These are phyloP conservation scores for Pugionium cornutum DNA, from an alignment of 345 rosid species.

Conservation along the genomic window DNA sequence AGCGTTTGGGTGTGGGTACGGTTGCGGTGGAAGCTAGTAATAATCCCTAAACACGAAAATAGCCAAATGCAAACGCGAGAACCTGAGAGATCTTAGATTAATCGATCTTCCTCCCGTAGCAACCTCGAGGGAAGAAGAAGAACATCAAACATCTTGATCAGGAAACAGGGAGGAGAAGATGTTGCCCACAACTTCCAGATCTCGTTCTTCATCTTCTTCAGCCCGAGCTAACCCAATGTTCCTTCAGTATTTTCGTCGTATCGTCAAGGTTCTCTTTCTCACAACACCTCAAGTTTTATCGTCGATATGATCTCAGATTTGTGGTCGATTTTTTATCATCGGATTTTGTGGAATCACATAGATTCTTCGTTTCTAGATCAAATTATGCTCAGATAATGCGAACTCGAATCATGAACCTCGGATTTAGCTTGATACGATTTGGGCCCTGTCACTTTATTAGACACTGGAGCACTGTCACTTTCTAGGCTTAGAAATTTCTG, in stretches of 20 bases:
- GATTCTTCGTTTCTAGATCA: slow-evolving; percentile 29
- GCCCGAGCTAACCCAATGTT: slow-evolving; percentile 68
- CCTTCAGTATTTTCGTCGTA: slow-evolving; percentile 92
- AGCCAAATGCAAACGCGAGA: slow-evolving; percentile 24
- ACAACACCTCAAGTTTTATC: not conserved
- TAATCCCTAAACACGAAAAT: slow-evolving; percentile 34
- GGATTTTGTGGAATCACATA: not conserved
- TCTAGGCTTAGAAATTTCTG: slow-evolving; percentile 17
- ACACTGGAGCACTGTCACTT: slow-evolving; percentile 2
- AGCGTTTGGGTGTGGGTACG: slow-evolving; percentile 19
- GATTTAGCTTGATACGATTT: slow-evolving; percentile 25
- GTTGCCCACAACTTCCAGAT: slow-evolving; percentile 82
- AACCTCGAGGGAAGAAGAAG: slow-evolving; percentile 24
- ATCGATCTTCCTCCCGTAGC: slow-evolving; percentile 31
- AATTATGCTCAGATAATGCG: not conserved
- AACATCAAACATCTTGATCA: slow-evolving; percentile 19
- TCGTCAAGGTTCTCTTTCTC: slow-evolving; percentile 71
- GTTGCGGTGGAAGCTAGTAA: slow-evolving; percentile 4
- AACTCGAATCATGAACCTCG: slow-evolving; percentile 3
- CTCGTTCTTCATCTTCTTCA: slow-evolving; percentile 71
- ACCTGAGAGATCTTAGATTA: slow-evolving; percentile 46
- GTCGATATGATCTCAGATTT: slow-evolving; percentile 42
- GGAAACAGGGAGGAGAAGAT: slow-evolving; percentile 40
- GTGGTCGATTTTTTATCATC: not conserved
- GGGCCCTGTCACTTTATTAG: not conserved